phyloP scores from a whole-genome alignment of 495 filamentous ascomycete genomes.

The Xylaria curta region DNA sequence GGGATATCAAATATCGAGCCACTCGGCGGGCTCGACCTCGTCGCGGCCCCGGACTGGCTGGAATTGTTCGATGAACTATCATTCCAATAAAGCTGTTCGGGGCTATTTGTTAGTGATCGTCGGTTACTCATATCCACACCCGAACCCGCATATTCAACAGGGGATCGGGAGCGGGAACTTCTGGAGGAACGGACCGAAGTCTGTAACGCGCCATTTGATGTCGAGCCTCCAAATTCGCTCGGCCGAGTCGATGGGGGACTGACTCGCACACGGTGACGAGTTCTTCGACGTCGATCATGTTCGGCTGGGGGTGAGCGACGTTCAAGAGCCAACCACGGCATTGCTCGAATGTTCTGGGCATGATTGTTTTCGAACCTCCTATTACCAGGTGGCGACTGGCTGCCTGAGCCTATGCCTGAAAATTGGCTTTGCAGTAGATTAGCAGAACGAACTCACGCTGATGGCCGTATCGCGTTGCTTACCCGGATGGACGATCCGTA shows the following conservation, averaged over 20 bases:
- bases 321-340: constrained; percentile 27
- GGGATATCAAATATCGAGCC: constrained; percentile 1
- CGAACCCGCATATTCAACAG: constrained; percentile 10
- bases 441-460: neutral
- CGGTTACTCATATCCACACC: constrained; percentile 4
- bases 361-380: constrained; percentile 14
- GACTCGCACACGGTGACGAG: constrained; percentile 38
- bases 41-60: constrained; percentile 21
- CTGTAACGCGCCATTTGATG: constrained; percentile 21
- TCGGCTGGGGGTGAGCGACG: constrained; percentile 50
- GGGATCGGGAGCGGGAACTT: constrained; percentile 27
- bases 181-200: constrained; percentile 28
- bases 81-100: constrained; percentile 33
- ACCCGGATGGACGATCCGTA: constrained; percentile 11
- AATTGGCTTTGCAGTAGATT: constrained; percentile 12
- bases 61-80: constrained; percentile 22
- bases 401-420: neutral
- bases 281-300: constrained; percentile 45
- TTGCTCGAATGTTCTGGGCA: constrained; percentile 3
- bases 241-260: constrained; percentile 13
- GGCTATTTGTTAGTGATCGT: constrained; percentile 29
- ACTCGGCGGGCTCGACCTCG: neutral
- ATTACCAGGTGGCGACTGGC: neutral
- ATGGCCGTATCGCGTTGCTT: neutral
- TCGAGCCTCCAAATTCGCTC: constrained; percentile 20